Evolutionary conservation across 495 filamentous ascomycete genomes (phyloP), one percentile per base, ranked within the genome.

Genomic region (Podospora comata): DNA sequence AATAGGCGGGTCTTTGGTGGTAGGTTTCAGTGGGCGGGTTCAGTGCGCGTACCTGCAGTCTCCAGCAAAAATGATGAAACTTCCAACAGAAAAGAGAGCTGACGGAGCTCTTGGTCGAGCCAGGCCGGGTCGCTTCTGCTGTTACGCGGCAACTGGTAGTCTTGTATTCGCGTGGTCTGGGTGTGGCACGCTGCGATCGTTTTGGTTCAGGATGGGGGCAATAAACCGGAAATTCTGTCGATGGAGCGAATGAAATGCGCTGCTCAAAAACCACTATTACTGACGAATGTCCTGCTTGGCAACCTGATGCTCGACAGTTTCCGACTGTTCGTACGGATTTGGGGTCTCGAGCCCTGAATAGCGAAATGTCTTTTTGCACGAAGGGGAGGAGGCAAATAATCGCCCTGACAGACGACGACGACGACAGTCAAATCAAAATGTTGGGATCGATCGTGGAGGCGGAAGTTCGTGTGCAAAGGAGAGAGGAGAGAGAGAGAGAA

Each of bases 391-490:
- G 32, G n/a, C 23, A 15, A 61, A 28, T 13, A n/a, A 32, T 63
- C 61, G 32, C 61, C 61, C 61, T 63, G 32, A 63, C 15, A 63
- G 61, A 32, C 34, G 61, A 63, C 61, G 48, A 39, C 18, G 28
- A 28, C 44, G n/a, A 34, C 15, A 39, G 39, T 67, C 23, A 63
- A 58, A 48, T 39, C 30, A 18, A 69, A 48, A 39, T 5, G 39
- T 48, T 48, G 39, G 39, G 39, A 48, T 48, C 39, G 39, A 48
- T 48, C 58, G 15, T 59, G 66, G 57, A 69, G 48, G 39, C 20
- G 66, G 68, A 72, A 69, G 72, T 68, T 72, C 69, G 71, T 66
- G 57, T 16, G n/a, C 62, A 71, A 74, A 23, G 23, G 23, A 23
- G 23, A 23, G 23, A 23, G 70, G n/a, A 65, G 53, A 34, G 54